phyloP scores from a whole-genome alignment of 2,329 filamentous ascomycete species.

The Xylaria sp. region DNA sequence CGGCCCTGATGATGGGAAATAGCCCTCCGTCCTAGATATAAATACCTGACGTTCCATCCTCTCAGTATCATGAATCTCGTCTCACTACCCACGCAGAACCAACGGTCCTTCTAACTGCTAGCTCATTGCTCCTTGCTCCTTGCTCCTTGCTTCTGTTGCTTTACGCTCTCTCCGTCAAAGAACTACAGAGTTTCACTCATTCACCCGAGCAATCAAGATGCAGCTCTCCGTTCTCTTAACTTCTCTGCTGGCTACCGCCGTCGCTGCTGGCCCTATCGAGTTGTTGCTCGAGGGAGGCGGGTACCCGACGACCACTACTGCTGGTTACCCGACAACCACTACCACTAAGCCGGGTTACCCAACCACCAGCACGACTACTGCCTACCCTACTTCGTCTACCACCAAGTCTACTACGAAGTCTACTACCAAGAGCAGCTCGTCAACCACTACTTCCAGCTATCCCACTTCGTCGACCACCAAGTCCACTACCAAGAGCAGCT shows the following conservation, averaged over 20 bases:
- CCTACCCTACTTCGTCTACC: neutral
- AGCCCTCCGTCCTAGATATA: slow-evolving; percentile 15
- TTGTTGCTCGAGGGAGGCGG: neutral
- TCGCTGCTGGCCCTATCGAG: slow-evolving; percentile 16
- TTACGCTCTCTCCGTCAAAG: slow-evolving; percentile 14
- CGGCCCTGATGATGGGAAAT: neutral
- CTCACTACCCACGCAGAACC: slow-evolving; percentile 10
- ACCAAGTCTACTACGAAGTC: neutral
- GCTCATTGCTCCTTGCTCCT: neutral
- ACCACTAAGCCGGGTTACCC: neutral
- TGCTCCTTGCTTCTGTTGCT: slow-evolving; percentile 1
- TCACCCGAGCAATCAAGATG: slow-evolving; percentile 21
- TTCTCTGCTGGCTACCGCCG: slow-evolving; percentile 21
- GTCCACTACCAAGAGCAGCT: neutral
- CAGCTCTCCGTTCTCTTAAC: slow-evolving; percentile 23
- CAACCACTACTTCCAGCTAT: neutral
- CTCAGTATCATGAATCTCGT: neutral
- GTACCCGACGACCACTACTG: slow-evolving; percentile 6
- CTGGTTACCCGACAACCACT: slow-evolving; percentile 2
- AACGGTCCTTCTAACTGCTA: slow-evolving; percentile 3
- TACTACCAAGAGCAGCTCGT: neutral
- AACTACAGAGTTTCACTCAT: slow-evolving; percentile 23
- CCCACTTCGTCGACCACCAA: neutral
- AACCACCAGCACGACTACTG: neutral
- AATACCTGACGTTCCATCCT: slow-evolving; percentile 19